Percentiles rank a stretch among this genome's conserved stretches.
These are phyloP conservation scores for Cladophialophora yegresii DNA, from an alignment of 2,329 filamentous ascomycete genomes.

Conservation along the genomic window DNA sequence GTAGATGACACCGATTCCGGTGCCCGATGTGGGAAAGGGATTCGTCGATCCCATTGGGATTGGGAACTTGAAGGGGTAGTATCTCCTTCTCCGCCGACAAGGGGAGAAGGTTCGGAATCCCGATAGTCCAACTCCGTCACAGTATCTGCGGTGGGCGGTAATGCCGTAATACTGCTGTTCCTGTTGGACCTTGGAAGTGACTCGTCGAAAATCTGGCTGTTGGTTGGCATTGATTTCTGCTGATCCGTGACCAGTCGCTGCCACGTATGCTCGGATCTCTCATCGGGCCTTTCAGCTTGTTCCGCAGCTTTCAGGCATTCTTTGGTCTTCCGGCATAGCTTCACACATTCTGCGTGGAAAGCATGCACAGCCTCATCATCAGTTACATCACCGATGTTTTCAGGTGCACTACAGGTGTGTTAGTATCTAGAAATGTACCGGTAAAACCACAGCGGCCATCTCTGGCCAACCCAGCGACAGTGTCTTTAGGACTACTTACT, in stretches of 20 bases:
- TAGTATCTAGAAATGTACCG: neutral
- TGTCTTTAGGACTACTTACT: constrained; percentile 11
- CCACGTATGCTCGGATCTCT: constrained; percentile 52
- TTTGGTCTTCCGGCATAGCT: constrained; percentile 48
- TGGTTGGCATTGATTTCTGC: constrained; percentile 40
- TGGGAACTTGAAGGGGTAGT: constrained; percentile 51
- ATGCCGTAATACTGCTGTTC: constrained; percentile 33
- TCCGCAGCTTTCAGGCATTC: constrained; percentile 52
- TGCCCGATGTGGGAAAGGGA: constrained; percentile 46
- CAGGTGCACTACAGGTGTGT: constrained; percentile 37
- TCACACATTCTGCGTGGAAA: constrained; percentile 49
- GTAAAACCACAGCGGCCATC: neutral
- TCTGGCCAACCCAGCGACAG: neutral
- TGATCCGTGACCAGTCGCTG: constrained; percentile 53
- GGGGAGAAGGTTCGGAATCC: constrained; percentile 16
- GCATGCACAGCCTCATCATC: constrained; percentile 46
- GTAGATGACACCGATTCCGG: constrained; percentile 51
- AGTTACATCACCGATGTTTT: constrained; percentile 44
- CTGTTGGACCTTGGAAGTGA: constrained; percentile 4
- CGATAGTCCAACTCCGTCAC: constrained; percentile 19
- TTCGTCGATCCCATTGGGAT: constrained; percentile 48
- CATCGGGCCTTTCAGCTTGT: constrained; percentile 52
- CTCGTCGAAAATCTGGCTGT: constrained; percentile 28
- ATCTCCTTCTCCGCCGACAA: constrained; percentile 40
- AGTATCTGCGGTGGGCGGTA: constrained; percentile 32